These are phyloP conservation scores for Spirogloea muscicola DNA, from an alignment of 139 green algal species.

Conservation along the genomic window DNA sequence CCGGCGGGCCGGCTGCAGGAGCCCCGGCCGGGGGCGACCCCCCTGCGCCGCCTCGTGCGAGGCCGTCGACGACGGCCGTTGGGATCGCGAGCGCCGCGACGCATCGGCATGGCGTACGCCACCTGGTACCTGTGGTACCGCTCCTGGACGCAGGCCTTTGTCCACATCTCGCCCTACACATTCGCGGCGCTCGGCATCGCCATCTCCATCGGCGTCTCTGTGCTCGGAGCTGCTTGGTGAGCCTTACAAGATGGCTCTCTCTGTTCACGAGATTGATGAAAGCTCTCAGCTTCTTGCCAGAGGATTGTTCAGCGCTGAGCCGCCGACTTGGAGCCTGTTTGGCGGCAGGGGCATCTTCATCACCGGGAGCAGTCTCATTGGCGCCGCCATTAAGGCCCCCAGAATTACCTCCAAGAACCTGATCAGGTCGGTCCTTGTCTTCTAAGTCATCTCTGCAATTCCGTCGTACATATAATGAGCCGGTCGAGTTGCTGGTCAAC, in stretches of 20 bases:
- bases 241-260: background rate
- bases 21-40: background rate
- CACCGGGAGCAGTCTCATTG: slow-evolving; percentile 91
- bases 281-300: background rate
- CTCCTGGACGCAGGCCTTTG: slow-evolving; percentile 27
- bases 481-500: no score
- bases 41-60: background rate
- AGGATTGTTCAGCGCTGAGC: background rate
- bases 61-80: background rate
- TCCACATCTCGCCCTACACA: slow-evolving; percentile 75
- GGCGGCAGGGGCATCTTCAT: slow-evolving; percentile 99
- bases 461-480: no score
- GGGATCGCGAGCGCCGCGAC: background rate
- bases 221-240: slow-evolving; percentile 89
- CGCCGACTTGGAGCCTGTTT: background rate
- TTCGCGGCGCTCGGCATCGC: slow-evolving; percentile 78
- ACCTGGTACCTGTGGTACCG: no score
- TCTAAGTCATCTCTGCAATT: no score
- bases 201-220: slow-evolving; percentile 84
- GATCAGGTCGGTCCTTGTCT: slow-evolving; percentile 64
- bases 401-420: slow-evolving; percentile 99
- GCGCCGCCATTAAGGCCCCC: slow-evolving; percentile 86
- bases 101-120: background rate
- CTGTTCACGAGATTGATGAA: background rate
- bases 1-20: no score